These are phyloP conservation scores for Pilobolus umbonatus DNA, from an alignment of 192 early-diverging fungal genomes.

Conservation along the genomic window DNA sequence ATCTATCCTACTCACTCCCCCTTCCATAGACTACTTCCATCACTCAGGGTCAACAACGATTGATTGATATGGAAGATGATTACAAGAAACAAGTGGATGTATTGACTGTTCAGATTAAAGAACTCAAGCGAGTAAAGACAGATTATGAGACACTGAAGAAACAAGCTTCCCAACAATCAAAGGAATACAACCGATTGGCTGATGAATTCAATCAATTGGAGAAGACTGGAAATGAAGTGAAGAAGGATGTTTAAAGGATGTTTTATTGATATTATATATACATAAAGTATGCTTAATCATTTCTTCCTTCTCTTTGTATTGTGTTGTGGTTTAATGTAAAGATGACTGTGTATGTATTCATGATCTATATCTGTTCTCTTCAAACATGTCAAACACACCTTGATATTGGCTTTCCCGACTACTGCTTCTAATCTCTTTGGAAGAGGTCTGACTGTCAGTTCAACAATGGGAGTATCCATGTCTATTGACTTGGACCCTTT, in stretches of 20 bases:
- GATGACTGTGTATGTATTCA: too few relatives aligned
- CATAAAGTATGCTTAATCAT: too few relatives aligned
- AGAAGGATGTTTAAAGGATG: slow-evolving; percentile 30
- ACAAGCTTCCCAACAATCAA: slow-evolving; percentile 20
- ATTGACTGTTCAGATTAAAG: slow-evolving; percentile 19
- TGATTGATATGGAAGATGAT: slow-evolving; percentile 23
- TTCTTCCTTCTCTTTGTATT: too few relatives aligned
- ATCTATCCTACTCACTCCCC: background rate
- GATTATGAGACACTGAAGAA: slow-evolving; percentile 33
- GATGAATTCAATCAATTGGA: slow-evolving; percentile 29
- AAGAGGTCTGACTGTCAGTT: slow-evolving; percentile 17
- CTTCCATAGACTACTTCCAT: slow-evolving; percentile 9
- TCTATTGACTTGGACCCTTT: slow-evolving; percentile 12
- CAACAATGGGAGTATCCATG: background rate
- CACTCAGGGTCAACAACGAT: slow-evolving; percentile 21
- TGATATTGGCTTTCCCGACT: slow-evolving; percentile 19
- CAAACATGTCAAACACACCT: slow-evolving; percentile 30
- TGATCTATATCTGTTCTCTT: slow-evolving; percentile 26
- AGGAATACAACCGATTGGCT: slow-evolving; percentile 24
- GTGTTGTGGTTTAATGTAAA: too few relatives aligned
- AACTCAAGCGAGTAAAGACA: slow-evolving; percentile 23
- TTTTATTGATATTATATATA: too few relatives aligned
- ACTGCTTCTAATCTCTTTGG: slow-evolving; percentile 30
- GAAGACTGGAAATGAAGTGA: slow-evolving; percentile 15
- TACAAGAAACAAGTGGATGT: slow-evolving; percentile 20